phyloP scores from a whole-genome alignment of 441 rosid genomes.

The Mallotus japonicus region DNA sequence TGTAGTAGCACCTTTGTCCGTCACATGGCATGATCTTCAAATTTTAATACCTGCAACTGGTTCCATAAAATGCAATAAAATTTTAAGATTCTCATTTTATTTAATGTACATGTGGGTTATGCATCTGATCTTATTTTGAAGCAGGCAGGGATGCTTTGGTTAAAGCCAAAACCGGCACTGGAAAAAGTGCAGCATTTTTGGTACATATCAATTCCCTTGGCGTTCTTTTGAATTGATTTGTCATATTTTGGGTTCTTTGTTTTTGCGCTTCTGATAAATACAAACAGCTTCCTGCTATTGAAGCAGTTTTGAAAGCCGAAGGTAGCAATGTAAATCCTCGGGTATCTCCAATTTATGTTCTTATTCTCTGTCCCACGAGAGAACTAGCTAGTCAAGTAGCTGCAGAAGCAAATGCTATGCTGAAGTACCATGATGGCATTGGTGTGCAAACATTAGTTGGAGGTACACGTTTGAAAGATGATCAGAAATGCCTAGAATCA shows the following conservation, averaged over 20 bases:
- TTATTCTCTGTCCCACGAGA: slow-evolving; percentile 90
- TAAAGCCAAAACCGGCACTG: slow-evolving; percentile 95
- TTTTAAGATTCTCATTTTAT: background rate
- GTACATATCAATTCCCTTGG: slow-evolving; percentile 41
- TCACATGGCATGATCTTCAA: slow-evolving; percentile 1
- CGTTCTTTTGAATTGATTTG: slow-evolving; percentile 18
- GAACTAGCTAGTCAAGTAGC: slow-evolving; percentile 96
- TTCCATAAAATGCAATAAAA: background rate
- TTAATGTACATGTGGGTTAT: slow-evolving; percentile 8
- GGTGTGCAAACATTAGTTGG: slow-evolving; percentile 84
- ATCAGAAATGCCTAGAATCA: slow-evolving; percentile 78
- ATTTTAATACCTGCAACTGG: background rate
- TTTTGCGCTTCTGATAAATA: slow-evolving; percentile 45
- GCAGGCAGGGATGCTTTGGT: slow-evolving; percentile 92
- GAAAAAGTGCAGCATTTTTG: slow-evolving; percentile 90
- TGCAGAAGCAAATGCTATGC: slow-evolving; percentile 86
- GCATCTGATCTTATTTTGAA: slow-evolving; percentile 29
- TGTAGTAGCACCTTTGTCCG: too few relatives aligned
- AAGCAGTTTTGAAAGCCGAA: slow-evolving; percentile 80
- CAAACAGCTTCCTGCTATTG: slow-evolving; percentile 98
- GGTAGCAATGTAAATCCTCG: slow-evolving; percentile 35
- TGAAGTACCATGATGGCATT: slow-evolving; percentile 76
- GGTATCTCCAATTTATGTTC: slow-evolving; percentile 59
- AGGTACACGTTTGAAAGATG: slow-evolving; percentile 86
- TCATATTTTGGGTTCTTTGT: slow-evolving; percentile 28